Percentiles rank a stretch among this genome's conserved stretches.
Evolutionary conservation across 257 asterid genomes (phyloP).

Genomic region (Petunia secreta): DNA sequence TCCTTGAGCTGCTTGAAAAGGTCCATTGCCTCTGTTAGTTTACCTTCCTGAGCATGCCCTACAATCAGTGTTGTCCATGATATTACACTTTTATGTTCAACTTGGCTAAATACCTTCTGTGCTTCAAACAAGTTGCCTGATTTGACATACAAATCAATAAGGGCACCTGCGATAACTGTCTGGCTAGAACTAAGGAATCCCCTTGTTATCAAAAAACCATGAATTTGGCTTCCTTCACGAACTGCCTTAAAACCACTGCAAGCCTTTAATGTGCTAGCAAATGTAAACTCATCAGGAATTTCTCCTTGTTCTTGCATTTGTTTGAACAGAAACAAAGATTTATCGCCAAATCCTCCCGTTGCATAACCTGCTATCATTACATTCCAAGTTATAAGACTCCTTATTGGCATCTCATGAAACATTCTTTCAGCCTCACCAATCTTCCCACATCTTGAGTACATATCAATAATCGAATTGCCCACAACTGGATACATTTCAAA

Average conservation of each 20-base stretch:
- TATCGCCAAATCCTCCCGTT: slow-evolving; percentile 39
- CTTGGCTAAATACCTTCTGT: slow-evolving; percentile 44
- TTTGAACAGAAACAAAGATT: slow-evolving; percentile 46
- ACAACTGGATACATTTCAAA: slow-evolving; percentile 51
- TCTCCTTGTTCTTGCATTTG: slow-evolving; percentile 54
- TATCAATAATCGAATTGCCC: slow-evolving; percentile 59
- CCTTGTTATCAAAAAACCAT: slow-evolving; percentile 45
- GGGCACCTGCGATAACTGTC: slow-evolving; percentile 54
- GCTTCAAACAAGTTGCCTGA: slow-evolving; percentile 49
- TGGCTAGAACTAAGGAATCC: slow-evolving; percentile 49
- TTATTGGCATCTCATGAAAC: slow-evolving; percentile 46
- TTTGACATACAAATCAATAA: slow-evolving; percentile 60
- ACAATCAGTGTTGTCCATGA: slow-evolving; percentile 59
- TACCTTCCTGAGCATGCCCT: slow-evolving; percentile 55
- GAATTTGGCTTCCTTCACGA: slow-evolving; percentile 62
- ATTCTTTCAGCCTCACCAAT: slow-evolving; percentile 47
- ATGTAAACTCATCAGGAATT: slow-evolving; percentile 57
- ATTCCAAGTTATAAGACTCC: slow-evolving; percentile 57
- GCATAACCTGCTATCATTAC: slow-evolving; percentile 59
- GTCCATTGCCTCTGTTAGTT: slow-evolving; percentile 44
- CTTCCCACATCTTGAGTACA: slow-evolving; percentile 60
- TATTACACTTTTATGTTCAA: slow-evolving; percentile 43
- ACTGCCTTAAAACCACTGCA: slow-evolving; percentile 57
- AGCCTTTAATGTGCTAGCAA: slow-evolving; percentile 66
- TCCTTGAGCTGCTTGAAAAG: slow-evolving; percentile 56